Percentiles rank a stretch among this genome's conserved stretches.
phyloP scores from a whole-genome alignment of 441 rosid genomes.

The Eruca vesicaria region DNA sequence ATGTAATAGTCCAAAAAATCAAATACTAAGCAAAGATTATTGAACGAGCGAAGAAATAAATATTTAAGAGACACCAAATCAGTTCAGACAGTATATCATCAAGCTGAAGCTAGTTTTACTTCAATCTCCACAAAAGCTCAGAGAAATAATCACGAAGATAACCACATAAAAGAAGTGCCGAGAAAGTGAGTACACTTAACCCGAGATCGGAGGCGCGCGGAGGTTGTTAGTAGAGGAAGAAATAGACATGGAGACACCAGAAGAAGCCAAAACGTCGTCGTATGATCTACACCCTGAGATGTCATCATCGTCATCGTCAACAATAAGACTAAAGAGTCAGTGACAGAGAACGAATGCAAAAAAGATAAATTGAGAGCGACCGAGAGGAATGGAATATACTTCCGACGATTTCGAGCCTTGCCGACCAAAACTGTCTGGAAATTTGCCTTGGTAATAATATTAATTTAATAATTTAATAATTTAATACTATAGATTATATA shows the following conservation, averaged over 20 bases:
- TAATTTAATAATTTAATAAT: no score
- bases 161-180: no score
- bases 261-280: slow-evolving; percentile 22
- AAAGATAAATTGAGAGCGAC: neutral
- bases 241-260: slow-evolving; percentile 25
- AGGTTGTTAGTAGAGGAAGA: slow-evolving; percentile 15
- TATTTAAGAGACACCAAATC: no score
- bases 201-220: slow-evolving; percentile 27
- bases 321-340: neutral
- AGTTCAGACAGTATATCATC: no score
- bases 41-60: neutral
- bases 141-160: no score
- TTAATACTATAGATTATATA: no score
- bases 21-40: neutral
- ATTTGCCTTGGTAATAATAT: no score
- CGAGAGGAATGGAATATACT: neutral
- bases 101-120: neutral
- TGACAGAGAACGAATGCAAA: neutral
- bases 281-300: neutral
- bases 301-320: slow-evolving; percentile 12
- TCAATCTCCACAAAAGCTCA: no score
- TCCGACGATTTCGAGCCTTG: no score
- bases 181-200: slow-evolving; percentile 8
- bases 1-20: slow-evolving; percentile 3
- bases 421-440: no score